Base-by-base conservation (phyloP, 495 filamentous ascomycete genomes). In the Xanthoparmelia taractica region DNA sequence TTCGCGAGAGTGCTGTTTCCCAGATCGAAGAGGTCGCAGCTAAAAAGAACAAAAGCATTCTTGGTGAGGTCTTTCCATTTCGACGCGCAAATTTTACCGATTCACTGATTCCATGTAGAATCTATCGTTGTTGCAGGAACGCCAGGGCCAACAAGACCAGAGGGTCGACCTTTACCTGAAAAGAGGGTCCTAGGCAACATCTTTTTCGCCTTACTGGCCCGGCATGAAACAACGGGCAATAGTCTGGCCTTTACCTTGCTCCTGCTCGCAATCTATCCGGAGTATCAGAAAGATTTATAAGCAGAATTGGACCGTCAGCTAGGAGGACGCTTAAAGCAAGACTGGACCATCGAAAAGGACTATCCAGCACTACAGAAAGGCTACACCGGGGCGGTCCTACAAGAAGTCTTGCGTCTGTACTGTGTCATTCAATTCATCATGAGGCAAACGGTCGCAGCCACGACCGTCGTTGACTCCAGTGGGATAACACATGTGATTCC, bases 361-460 rank as follows among this genome's bases (percentile, higher is more conserved):
- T 57, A 57, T 8, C 54, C 33, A 37, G 34, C 29, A 15, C 54
- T 57, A 34, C 54, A 60, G 18, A 25, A 47, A 60, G 58, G 40
- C 11, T 48, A 47, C 6, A 33, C 48, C 12, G 25, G 25, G 12
- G 58, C 37, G 12, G 40, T 60, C 40, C 41, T 29, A 40, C 48
- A 60, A 18, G 58, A 60, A 25, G 58, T 47, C n/a, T n/a, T 60
- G 8, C 29, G 10, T 6, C 2, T 60, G 5, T 60, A 60, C 37
- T 33, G 34, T 20, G n/a, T 27, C 1, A 40, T 0, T 20, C 15
- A 20, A 29, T 60, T 43, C 40, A 7, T 41, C 58, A 15, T 47
- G n/a, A 38, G 34, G n/a, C 48, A 3, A 11, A 60, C 41, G 18
- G 27, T 57, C 29, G 54, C 18, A 12, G 4, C 54, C 29, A 11